These are phyloP conservation scores for Eryngium alpinum DNA, from an alignment of 140 eudicot genomes.

Conservation along the genomic window DNA sequence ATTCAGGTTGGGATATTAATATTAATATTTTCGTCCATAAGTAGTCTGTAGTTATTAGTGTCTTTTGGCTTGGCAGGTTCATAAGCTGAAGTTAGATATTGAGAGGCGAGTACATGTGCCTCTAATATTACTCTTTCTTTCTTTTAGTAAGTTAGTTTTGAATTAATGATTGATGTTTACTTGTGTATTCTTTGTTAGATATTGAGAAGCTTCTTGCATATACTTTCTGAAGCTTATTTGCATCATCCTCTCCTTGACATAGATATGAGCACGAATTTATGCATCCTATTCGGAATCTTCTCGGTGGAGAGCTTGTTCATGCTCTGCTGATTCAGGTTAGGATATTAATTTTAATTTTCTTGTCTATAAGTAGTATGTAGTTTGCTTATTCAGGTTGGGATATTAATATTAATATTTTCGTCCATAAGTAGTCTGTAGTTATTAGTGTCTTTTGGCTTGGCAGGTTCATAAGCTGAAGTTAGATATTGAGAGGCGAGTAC, in stretches of 20 bases:
- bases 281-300: slow-evolving; percentile 91
- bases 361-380: slow-evolving; percentile 13
- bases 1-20: slow-evolving; percentile 49
- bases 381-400: no score
- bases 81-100: slow-evolving; percentile 88
- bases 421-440: no score
- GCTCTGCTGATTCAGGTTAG: slow-evolving; percentile 85
- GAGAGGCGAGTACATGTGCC: slow-evolving; percentile 66
- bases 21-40: slow-evolving; percentile 21
- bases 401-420: no score
- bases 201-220: not conserved
- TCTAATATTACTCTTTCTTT: not conserved
- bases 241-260: slow-evolving; percentile 10
- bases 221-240: no score
- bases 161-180: slow-evolving; percentile 10
- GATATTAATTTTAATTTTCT: slow-evolving; percentile 11
- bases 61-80: slow-evolving; percentile 56
- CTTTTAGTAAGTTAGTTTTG: not conserved
- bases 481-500: slow-evolving; percentile 90
- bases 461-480: slow-evolving; percentile 98
- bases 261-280: slow-evolving; percentile 91
- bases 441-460: slow-evolving; percentile 11
- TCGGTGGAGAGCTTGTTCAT: slow-evolving; percentile 94
- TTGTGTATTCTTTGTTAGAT: slow-evolving; percentile 1
- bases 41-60: not conserved